Evolutionary conservation across 495 filamentous ascomycete genomes (phyloP).

Genomic region (Aspergillus olivimuriae): DNA sequence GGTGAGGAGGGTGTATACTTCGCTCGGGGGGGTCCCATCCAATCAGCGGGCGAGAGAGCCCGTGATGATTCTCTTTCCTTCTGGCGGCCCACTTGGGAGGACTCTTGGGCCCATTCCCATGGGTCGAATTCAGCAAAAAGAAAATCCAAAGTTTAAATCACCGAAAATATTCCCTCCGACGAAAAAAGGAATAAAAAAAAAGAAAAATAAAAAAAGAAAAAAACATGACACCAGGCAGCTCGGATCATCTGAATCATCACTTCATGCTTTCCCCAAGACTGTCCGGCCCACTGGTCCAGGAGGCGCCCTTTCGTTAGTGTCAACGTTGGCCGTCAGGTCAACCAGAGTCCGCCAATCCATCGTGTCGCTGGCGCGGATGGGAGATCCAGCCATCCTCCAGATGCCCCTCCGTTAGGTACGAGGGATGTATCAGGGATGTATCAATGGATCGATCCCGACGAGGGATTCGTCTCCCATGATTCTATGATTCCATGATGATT

Average conservation of each 20-base stretch:
- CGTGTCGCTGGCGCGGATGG: conserved; percentile 36
- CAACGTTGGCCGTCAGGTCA: conserved; percentile 39
- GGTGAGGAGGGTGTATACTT: too few relatives aligned
- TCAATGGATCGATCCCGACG: too few relatives aligned
- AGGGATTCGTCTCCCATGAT: too few relatives aligned
- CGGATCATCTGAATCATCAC: conserved; percentile 23
- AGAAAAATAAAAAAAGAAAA: conserved; percentile 2
- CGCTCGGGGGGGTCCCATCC: too few relatives aligned
- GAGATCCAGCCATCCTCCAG: conserved; percentile 30
- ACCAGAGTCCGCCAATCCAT: conserved; percentile 27
- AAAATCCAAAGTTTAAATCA: neutral
- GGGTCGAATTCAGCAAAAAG: conserved; percentile 2
- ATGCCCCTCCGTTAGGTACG: too few relatives aligned
- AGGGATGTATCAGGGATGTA: too few relatives aligned
- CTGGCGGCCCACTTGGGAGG: too few relatives aligned
- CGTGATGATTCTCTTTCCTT: too few relatives aligned
- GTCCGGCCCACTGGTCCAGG: conserved; percentile 13
- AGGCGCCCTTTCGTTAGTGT: conserved; percentile 30
- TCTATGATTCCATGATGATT: neutral
- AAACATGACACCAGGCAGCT: neutral
- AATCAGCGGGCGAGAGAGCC: too few relatives aligned
- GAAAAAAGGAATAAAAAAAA: neutral
- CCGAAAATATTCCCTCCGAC: too few relatives aligned
- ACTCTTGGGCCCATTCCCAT: too few relatives aligned
- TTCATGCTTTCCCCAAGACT: conserved; percentile 12